A percentile compares a stretch with the other conserved stretches of the same genome.
phyloP scores from a whole-genome alignment of 176 grass and related monocot species.

The Aegilops speltoides region DNA sequence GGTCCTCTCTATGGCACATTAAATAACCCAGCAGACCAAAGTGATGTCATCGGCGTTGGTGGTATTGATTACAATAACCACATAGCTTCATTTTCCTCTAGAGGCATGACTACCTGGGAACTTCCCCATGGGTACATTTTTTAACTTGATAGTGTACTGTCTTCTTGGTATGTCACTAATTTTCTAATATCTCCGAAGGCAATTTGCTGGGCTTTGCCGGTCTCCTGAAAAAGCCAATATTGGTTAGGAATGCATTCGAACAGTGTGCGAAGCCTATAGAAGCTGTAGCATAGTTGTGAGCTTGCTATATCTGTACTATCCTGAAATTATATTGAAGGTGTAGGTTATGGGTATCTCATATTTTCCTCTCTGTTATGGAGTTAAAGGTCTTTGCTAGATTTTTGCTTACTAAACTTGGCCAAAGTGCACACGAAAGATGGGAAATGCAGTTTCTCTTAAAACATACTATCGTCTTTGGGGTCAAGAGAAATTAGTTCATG shows the following conservation, averaged over 20 bases:
- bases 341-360: background rate
- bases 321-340: background rate
- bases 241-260: background rate
- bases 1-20: slow-evolving; percentile 97
- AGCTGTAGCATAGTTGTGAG: slow-evolving; percentile 7
- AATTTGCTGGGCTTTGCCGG: background rate
- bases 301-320: background rate
- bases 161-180: background rate
- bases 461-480: background rate
- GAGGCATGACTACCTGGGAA: slow-evolving; percentile 99
- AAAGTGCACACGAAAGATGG: background rate
- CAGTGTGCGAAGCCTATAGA: background rate
- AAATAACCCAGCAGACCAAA: slow-evolving; percentile 98
- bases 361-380: background rate
- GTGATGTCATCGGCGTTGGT: slow-evolving; percentile 90
- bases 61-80: slow-evolving; percentile 99
- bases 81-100: slow-evolving; percentile 98
- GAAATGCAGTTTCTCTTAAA: background rate
- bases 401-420: slow-evolving; percentile 18
- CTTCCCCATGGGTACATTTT: slow-evolving; percentile 87
- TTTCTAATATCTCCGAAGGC: background rate
- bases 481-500: background rate
- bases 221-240: background rate
- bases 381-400: slow-evolving; percentile 1
- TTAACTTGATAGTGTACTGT: slow-evolving; percentile 28